Evolutionary conservation across 768 basidiomycete genomes (phyloP), one percentile per base, ranked within the genome.

Genomic region (Tulasnella sp.): DNA sequence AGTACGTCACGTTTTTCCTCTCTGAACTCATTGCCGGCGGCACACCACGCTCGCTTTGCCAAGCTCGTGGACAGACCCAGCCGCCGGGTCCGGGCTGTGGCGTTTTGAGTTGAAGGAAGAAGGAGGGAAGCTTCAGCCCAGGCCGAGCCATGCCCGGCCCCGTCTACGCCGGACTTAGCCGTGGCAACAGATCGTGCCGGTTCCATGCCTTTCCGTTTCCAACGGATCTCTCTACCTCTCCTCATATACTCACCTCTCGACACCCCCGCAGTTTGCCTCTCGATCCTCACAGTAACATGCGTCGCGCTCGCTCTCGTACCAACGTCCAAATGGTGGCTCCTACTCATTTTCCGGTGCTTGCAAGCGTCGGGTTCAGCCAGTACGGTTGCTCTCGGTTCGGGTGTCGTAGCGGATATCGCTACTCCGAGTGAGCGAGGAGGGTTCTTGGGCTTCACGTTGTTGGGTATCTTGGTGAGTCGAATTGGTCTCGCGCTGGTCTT

Each of bases 321-420:
- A 2, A 88, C 88, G 0, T 83, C 84, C 5, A 91, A 87, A 4
- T 95, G 92, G 82, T 95, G 92, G 93, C 84, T 93, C 6, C 85
- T 95, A 15, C 87, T 95, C 85, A 80, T 95, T 20, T 86, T 96
- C n/a, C 88, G 94, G 32, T 93, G 91, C 79, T 48, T 95, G 3
- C 94, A 95, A 85, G 90, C 92, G 1, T 87, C 90, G 3, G 93
- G 94, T 0, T 93, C 91, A 2, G 92, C 93, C 0, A 92, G 92
- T 77, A 93, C 92, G 0, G 87, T 93, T 79, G 92, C 92, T 0
- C 85, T 94, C 29, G 92, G 91, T 74, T 90, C 91, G 44, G 94
- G 94, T 6, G 89, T 93, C 7, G 88, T 96, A 77, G 89, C 89
- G 1, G 94, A 96, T 82, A 91, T 96, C 37, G 88, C 92, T 6